phyloP scores from a whole-genome alignment of 2,329 filamentous ascomycete species.

The Cercospora berteroae region DNA sequence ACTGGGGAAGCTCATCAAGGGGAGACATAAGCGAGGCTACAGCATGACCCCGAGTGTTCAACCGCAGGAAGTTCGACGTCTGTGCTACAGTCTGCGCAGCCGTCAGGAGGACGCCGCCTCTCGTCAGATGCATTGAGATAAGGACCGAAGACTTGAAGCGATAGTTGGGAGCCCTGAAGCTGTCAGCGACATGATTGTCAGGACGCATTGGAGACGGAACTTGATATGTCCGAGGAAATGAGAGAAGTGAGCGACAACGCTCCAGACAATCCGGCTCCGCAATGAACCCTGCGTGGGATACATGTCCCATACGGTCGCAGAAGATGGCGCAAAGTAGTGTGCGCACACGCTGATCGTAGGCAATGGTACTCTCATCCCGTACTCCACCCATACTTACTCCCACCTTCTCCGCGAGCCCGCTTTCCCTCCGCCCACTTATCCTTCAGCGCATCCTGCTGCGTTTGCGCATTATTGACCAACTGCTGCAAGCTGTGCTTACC shows the following conservation, averaged over 20 bases:
- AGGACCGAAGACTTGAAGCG: no score
- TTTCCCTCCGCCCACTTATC: conserved; percentile 84
- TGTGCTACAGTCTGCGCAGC: background rate
- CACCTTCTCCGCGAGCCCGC: conserved; percentile 69
- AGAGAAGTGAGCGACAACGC: no score
- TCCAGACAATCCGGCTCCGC: no score
- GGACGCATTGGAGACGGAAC: no score
- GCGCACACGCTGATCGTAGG: background rate
- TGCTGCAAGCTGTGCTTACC: conserved; percentile 89
- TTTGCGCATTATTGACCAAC: conserved; percentile 77
- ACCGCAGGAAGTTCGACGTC: background rate
- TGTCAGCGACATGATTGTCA: no score
- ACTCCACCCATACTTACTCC: conserved; percentile 28
- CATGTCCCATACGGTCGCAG: no score
- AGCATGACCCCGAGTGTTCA: background rate
- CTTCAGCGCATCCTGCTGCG: conserved; percentile 81
- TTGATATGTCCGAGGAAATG: no score
- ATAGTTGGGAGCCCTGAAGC: no score
- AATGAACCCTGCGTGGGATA: no score
- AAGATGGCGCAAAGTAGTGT: no score
- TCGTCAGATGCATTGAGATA: no score
- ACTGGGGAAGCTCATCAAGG: background rate
- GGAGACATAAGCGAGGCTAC: background rate
- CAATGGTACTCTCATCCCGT: conserved; percentile 1
- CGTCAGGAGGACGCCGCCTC: background rate